Conservation (phyloP, 768 basidiomycete species). For the Sistotremastrum niveocremeum region DNA sequence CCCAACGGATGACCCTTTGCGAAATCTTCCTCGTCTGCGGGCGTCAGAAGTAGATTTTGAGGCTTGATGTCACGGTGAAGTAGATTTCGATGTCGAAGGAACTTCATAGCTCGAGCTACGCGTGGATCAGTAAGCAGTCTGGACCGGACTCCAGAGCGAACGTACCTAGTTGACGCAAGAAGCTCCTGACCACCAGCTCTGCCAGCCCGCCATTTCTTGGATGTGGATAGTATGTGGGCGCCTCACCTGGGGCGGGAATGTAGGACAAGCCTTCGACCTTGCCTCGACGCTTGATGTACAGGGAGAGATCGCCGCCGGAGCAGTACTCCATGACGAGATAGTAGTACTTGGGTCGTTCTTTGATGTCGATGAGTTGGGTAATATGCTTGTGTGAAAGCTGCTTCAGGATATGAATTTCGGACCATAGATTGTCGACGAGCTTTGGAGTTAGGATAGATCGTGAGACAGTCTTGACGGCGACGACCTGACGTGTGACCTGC, state of each 20-base stretch:
- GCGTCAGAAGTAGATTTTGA: slow-evolving; percentile 87
- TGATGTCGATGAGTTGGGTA: slow-evolving; percentile 82
- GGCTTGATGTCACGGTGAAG: slow-evolving; percentile 98
- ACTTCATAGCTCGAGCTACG: slow-evolving; percentile 83
- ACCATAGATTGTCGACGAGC: slow-evolving; percentile 93
- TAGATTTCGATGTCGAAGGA: slow-evolving; percentile 74
- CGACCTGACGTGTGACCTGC: slow-evolving; percentile 63
- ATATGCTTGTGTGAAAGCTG: slow-evolving; percentile 86
- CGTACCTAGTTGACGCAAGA: slow-evolving; percentile 79
- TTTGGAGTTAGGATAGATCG: slow-evolving; percentile 80
- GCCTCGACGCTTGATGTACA: slow-evolving; percentile 97
- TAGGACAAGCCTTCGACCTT: slow-evolving; percentile 83
- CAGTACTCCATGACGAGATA: slow-evolving; percentile 98
- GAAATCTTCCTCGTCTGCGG: slow-evolving; percentile 68
- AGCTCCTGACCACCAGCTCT: slow-evolving; percentile 82
- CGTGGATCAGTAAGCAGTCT: neutral
- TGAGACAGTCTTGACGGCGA: slow-evolving; percentile 93
- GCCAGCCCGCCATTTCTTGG: slow-evolving; percentile 83
- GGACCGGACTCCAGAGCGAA: slow-evolving; percentile 1
- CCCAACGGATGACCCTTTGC: slow-evolving; percentile 80
- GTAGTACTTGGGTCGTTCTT: slow-evolving; percentile 27
- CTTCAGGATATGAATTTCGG: slow-evolving; percentile 95
- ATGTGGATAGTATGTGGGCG: slow-evolving; percentile 80
- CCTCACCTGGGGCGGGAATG: slow-evolving; percentile 48
- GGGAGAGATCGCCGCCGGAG: slow-evolving; percentile 87